These are phyloP conservation scores for Pelargonium cotyledonis DNA, from an alignment of 441 rosid species.

Conservation along the genomic window DNA sequence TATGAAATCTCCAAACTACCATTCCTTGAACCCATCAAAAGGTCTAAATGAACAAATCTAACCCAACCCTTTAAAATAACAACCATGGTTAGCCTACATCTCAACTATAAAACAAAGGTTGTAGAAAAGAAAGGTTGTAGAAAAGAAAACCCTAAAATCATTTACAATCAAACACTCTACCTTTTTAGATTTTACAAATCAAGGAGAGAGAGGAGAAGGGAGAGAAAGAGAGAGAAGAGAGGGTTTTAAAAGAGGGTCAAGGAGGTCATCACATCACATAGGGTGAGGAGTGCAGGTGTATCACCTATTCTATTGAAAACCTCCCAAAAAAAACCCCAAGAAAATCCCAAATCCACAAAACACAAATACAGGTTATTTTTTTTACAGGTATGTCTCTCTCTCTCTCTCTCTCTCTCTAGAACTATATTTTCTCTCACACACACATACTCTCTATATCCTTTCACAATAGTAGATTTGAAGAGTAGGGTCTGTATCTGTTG, in stretches of 20 bases:
- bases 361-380: no score
- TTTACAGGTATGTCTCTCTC: constrained; percentile 29
- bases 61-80: constrained; percentile 27
- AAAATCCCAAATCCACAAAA: no score
- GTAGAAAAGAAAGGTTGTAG: neutral
- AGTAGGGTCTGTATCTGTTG: constrained; percentile 36
- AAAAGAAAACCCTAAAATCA: neutral
- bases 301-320: no score
- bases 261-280: no score
- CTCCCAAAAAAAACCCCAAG: no score
- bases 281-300: no score
- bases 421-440: neutral
- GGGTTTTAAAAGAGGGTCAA: no score
- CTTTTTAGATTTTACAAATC: no score
- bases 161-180: neutral
- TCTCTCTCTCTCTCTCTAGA: constrained; percentile 3
- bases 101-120: constrained; percentile 19
- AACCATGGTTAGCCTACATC: constrained; percentile 29
- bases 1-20: no score
- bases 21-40: no score
- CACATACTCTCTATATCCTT: neutral
- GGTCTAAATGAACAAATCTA: neutral
- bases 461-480: constrained; percentile 11
- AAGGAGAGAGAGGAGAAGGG: no score
- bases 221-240: no score